Evolutionary conservation across 345 rosid species (phyloP).

Genomic region (Viola odorata): DNA sequence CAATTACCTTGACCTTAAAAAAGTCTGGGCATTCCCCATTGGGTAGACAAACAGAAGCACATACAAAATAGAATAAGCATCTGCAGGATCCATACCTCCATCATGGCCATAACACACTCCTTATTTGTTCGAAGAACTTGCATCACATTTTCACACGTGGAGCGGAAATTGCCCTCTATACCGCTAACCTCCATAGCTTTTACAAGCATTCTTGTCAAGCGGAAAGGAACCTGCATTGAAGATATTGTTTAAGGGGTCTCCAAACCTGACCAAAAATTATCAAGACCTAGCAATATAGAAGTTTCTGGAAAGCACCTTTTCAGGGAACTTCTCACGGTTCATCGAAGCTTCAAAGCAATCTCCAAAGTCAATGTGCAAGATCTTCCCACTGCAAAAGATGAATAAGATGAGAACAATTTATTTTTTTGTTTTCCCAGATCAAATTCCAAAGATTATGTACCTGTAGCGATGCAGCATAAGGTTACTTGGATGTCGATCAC

Average conservation of each 20-base stretch:
- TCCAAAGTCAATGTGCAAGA: slow-evolving; percentile 98
- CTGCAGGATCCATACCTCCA: slow-evolving; percentile 58
- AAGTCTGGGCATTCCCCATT: not conserved
- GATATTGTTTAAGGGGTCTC: slow-evolving; percentile 2
- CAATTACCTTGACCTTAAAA: not conserved
- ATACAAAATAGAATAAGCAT: slow-evolving; percentile 6
- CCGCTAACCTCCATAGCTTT: slow-evolving; percentile 99
- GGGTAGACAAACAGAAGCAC: not conserved
- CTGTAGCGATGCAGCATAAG: slow-evolving; percentile 91
- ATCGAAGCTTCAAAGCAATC: slow-evolving; percentile 99
- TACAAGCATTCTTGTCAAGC: slow-evolving; percentile 98
- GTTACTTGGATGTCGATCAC: slow-evolving; percentile 99
- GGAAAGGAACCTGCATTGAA: slow-evolving; percentile 76
- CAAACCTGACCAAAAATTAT: not conserved
- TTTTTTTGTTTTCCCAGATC: not conserved
- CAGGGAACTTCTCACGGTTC: slow-evolving; percentile 98
- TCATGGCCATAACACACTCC: slow-evolving; percentile 99
- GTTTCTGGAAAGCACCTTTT: slow-evolving; percentile 50
- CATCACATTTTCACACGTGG: slow-evolving; percentile 95
- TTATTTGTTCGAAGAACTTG: slow-evolving; percentile 85
- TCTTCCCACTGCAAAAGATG: slow-evolving; percentile 71
- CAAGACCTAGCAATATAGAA: not conserved
- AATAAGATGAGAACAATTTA: slow-evolving; percentile 3
- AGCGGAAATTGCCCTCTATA: slow-evolving; percentile 90
- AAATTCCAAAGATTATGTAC: slow-evolving; percentile 30